Evolutionary conservation across 495 filamentous ascomycete species (phyloP).

Genomic region (Aspergillus mulundensis): DNA sequence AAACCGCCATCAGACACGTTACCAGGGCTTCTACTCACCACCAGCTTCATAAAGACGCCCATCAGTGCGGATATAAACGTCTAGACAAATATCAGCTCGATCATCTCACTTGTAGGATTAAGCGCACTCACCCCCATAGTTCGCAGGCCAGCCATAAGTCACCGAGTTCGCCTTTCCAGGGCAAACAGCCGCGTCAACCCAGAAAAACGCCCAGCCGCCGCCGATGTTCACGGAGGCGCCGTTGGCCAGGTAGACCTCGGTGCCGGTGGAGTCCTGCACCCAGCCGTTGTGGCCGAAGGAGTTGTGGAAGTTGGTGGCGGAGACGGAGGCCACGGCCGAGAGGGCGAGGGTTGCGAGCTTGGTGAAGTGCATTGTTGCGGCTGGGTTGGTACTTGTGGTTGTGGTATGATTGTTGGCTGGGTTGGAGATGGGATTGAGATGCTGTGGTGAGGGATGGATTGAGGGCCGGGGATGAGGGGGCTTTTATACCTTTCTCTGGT

Average conservation of each 20-base stretch:
- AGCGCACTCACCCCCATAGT: neutral
- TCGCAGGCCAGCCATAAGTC: neutral
- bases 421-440: too few relatives aligned
- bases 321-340: neutral
- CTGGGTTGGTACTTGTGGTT: too few relatives aligned
- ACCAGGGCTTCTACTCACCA: neutral
- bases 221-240: neutral
- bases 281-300: neutral
- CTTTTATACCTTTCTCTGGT: too few relatives aligned
- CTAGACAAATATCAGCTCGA: neutral
- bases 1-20: too few relatives aligned
- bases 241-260: neutral
- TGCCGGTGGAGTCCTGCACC: neutral
- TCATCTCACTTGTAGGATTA: too few relatives aligned
- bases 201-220: neutral
- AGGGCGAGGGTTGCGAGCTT: neutral
- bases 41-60: neutral
- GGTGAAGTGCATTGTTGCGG: constrained; percentile 48
- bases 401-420: too few relatives aligned
- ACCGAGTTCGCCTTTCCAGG: neutral
- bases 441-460: too few relatives aligned
- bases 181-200: neutral
- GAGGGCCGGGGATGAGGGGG: too few relatives aligned
- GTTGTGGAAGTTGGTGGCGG: neutral
- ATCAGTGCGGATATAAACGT: neutral